Base-by-base conservation (phyloP, 345 rosid species). In the Camelina sativa region DNA sequence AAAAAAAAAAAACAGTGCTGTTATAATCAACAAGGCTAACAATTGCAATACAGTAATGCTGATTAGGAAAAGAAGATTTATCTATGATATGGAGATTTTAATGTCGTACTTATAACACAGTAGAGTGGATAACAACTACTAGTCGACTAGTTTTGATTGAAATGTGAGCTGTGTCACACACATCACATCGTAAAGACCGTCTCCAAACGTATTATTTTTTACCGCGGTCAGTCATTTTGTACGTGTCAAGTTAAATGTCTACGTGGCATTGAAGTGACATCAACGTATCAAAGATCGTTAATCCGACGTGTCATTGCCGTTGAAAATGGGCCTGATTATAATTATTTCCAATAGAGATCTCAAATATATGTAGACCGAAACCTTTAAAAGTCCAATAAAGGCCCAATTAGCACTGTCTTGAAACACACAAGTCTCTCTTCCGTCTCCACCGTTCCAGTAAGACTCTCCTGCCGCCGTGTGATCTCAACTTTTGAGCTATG, bases 201-300 rank as follows among this genome's bases (percentile, higher is more conserved):
- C 32, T 54, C 0, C 41, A 54, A 72, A 51, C 28, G 15, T 38
- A 25, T 43, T 64, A 2, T 34, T 34, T 32, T 64, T 48, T n/a
- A 73, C 71, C 15, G 46, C 55, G 11, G 20, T 6, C 50, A 17
- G 64, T 73, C 61, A 72, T 40, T 51, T 53, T 52, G 22, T 54
- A 73, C 71, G 71, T 65, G 65, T 46, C 8, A 5, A 28, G 34
- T 20, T 25, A 12, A 62, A 12, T 8, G 35, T 41, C n/a, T 28
- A 63, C 62, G 69, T 62, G 69, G 62, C 17, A 7, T 15, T 63
- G 7, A 37, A 22, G 4, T 38, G 59, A 60, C 19, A 60, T 2
- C 16, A 28, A 30, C 55, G n/a, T 15, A 25, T 44, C 54, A 46
- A n/a, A 22, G 20, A 53, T 13, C 63, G 41, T 13, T 30, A 8